These are phyloP conservation scores for Brettanomyces naardenensis DNA, from an alignment of 805 yeast genomes.

Conservation along the genomic window DNA sequence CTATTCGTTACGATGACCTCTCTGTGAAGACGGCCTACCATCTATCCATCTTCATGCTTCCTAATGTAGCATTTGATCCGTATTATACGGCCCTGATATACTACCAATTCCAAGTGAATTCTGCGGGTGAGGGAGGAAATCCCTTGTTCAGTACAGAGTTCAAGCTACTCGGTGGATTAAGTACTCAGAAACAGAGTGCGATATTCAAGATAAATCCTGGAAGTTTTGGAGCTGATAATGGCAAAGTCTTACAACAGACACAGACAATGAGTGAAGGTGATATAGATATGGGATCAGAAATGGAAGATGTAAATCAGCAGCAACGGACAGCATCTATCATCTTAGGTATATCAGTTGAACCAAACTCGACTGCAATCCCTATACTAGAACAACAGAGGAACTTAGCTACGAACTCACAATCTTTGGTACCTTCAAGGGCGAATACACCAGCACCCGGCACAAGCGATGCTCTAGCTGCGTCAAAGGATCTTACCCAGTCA, in stretches of 20 bases:
- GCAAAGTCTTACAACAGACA: background rate
- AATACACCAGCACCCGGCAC: conserved; percentile 21
- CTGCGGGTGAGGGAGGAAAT: conserved; percentile 5
- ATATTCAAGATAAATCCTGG: conserved; percentile 66
- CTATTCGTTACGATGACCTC: conserved; percentile 55
- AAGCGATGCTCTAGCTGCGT: conserved; percentile 13
- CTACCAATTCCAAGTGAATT: conserved; percentile 63
- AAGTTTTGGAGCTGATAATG: conserved; percentile 17
- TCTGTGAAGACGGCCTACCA: conserved; percentile 53
- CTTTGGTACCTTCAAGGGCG: conserved; percentile 26
- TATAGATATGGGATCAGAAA: conserved; percentile 46
- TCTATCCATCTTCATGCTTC: conserved; percentile 76
- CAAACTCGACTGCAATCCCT: conserved; percentile 55
- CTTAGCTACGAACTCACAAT: conserved; percentile 7
- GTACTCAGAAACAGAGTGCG: conserved; percentile 74
- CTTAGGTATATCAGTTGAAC: conserved; percentile 90
- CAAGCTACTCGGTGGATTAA: conserved; percentile 57
- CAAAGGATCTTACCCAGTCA: conserved; percentile 13
- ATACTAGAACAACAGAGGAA: conserved; percentile 33
- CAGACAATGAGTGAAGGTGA: conserved; percentile 27
- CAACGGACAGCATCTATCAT: conserved; percentile 16
- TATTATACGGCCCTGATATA: conserved; percentile 77
- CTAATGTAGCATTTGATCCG: conserved; percentile 67
- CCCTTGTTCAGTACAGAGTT: conserved; percentile 32
- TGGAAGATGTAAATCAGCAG: conserved; percentile 8